Percentiles rank a stretch among this genome's conserved stretches.
Conservation (phyloP, 306 rosid species). For the Mimosa bimucronata region DNA sequence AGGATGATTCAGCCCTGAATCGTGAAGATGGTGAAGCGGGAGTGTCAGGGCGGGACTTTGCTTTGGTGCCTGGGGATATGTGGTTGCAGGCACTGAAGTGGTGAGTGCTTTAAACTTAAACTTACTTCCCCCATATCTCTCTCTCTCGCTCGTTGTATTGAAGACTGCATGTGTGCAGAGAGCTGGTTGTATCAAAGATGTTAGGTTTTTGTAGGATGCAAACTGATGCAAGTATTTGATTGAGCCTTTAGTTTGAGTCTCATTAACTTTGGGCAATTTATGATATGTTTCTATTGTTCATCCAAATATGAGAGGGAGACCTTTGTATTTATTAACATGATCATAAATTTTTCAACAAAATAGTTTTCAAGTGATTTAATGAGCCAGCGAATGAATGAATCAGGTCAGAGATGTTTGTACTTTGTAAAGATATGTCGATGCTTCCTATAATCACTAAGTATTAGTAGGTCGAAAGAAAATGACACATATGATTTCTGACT, state of each 20-base stretch:
- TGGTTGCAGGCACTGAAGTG: slow-evolving; percentile 98
- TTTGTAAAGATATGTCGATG: neutral
- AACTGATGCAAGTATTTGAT: slow-evolving; percentile 25
- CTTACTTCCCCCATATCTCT: neutral
- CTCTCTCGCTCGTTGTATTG: neutral
- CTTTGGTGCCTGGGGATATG: slow-evolving; percentile 92
- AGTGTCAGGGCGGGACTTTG: slow-evolving; percentile 88
- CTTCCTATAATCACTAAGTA: no score
- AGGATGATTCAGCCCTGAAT: slow-evolving; percentile 58
- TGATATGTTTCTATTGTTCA: neutral
- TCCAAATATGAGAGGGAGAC: neutral
- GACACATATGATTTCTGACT: neutral
- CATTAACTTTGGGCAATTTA: slow-evolving; percentile 18
- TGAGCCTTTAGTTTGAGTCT: slow-evolving; percentile 35
- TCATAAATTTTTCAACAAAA: neutral
- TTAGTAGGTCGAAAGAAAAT: no score
- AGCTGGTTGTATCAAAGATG: neutral
- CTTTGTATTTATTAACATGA: neutral
- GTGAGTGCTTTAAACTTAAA: slow-evolving; percentile 52
- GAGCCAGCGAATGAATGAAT: neutral
- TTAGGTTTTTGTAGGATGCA: slow-evolving; percentile 26
- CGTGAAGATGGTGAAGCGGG: slow-evolving; percentile 76
- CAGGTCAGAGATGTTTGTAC: neutral
- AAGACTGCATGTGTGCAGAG: slow-evolving; percentile 10
- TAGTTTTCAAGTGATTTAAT: neutral